These are phyloP conservation scores for Hevea brasiliensis DNA, from an alignment of 345 rosid species.

Conservation along the genomic window DNA sequence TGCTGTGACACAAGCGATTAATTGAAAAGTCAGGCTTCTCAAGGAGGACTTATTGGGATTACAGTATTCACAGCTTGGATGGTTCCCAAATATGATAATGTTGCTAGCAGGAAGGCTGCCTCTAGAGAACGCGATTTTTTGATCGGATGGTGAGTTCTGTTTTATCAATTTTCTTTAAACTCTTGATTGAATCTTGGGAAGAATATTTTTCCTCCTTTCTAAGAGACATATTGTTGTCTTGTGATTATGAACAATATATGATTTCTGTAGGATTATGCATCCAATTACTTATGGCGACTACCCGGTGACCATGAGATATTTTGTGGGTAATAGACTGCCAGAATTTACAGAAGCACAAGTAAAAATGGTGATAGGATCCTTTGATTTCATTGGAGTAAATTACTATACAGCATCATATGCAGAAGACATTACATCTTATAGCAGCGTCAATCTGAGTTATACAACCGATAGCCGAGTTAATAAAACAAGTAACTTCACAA, in stretches of 20 bases:
- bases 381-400: slow-evolving; percentile 15
- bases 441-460: neutral
- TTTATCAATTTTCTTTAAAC: too few relatives aligned
- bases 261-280: neutral
- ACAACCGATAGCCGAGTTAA: neutral
- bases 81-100: slow-evolving; percentile 30
- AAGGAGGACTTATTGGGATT: slow-evolving; percentile 38
- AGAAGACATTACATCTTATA: neutral
- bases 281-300: neutral
- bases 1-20: too few relatives aligned
- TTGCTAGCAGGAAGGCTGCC: slow-evolving; percentile 26
- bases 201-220: too few relatives aligned
- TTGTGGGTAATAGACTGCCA: neutral
- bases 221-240: neutral
- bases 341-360: neutral
- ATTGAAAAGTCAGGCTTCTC: slow-evolving; percentile 12
- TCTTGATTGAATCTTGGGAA: too few relatives aligned
- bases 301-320: neutral
- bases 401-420: neutral
- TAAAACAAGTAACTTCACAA: neutral
- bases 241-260: neutral
- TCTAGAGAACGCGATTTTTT: slow-evolving; percentile 43
- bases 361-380: neutral
- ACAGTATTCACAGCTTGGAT: slow-evolving; percentile 30
- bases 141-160: slow-evolving; percentile 36